phyloP scores from a whole-genome alignment of 2,329 filamentous ascomycete genomes.

The Fragosphaeria purpurea region DNA sequence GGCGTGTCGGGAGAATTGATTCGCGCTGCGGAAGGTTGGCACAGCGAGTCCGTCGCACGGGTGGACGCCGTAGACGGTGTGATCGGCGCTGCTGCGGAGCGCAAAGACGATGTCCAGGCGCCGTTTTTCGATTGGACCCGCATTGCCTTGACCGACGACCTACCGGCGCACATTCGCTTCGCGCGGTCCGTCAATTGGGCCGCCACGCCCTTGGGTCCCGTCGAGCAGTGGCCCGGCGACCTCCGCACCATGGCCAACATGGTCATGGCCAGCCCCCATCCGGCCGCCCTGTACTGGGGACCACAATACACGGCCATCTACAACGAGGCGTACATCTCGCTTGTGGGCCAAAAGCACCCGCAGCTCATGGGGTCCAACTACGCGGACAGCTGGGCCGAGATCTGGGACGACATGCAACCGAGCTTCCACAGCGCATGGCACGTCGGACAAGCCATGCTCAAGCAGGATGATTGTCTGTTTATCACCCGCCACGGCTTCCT shows the following conservation, averaged over 20 bases:
- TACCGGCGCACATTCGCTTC: conserved; percentile 64
- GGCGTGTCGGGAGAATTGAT: too few relatives aligned
- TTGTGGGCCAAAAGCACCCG: conserved; percentile 71
- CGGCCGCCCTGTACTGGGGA: conserved; percentile 73
- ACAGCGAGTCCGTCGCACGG: too few relatives aligned
- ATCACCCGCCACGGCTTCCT: conserved; percentile 58
- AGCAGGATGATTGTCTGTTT: conserved; percentile 70
- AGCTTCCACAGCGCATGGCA: conserved; percentile 57
- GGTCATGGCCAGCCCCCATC: conserved; percentile 69
- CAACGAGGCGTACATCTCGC: conserved; percentile 59
- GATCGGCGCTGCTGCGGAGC: not conserved
- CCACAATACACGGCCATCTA: conserved; percentile 59
- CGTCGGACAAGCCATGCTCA: conserved; percentile 72
- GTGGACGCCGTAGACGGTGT: not conserved
- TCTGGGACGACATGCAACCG: conserved; percentile 61
- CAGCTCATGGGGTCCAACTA: conserved; percentile 64
- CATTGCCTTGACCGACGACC: conserved; percentile 49
- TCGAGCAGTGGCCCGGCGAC: conserved; percentile 62
- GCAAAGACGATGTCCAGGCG: too few relatives aligned
- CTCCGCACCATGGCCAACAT: conserved; percentile 70
- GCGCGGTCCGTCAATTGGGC: conserved; percentile 65
- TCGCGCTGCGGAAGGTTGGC: too few relatives aligned
- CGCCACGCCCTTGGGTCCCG: conserved; percentile 61
- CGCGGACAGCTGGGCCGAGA: conserved; percentile 58
- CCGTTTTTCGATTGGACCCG: conserved; percentile 75